Conservation (phyloP, 192 early-diverging fungal species). For the Coemansia sp. region DNA sequence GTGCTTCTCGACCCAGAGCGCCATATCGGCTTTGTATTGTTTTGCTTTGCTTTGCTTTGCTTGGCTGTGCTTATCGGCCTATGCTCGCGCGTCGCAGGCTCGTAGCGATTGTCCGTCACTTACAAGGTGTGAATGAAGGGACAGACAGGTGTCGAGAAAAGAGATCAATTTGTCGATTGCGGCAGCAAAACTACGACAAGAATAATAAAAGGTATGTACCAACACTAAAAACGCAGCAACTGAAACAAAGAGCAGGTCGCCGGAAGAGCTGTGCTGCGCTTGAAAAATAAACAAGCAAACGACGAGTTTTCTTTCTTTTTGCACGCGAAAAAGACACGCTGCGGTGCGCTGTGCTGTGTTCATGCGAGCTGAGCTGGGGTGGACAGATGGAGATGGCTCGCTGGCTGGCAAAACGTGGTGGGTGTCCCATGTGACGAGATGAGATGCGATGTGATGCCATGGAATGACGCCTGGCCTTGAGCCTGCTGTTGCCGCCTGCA, state of each 20-base stretch:
- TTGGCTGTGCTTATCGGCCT: no score
- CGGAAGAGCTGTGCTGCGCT: neutral
- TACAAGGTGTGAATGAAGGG: no score
- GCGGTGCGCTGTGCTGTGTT: neutral
- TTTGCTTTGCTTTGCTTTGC: neutral
- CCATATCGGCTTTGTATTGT: slow-evolving; percentile 18
- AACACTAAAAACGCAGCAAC: no score
- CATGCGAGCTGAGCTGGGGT: neutral
- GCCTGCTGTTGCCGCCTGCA: no score
- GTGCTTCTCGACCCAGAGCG: slow-evolving; percentile 96
- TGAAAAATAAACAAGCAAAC: neutral
- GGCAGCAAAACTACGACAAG: no score
- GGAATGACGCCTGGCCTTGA: no score
- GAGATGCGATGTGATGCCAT: neutral
- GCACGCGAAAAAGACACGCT: neutral
- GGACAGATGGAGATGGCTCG: neutral
- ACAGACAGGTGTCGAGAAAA: no score
- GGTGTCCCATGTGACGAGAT: neutral
- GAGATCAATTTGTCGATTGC: no score
- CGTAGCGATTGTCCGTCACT: no score
- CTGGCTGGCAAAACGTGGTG: neutral
- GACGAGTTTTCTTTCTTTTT: neutral
- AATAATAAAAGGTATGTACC: no score
- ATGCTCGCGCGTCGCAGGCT: neutral
- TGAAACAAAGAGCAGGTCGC: no score